phyloP scores from a whole-genome alignment of 169 alveolate species.

The Babesia bovis region DNA sequence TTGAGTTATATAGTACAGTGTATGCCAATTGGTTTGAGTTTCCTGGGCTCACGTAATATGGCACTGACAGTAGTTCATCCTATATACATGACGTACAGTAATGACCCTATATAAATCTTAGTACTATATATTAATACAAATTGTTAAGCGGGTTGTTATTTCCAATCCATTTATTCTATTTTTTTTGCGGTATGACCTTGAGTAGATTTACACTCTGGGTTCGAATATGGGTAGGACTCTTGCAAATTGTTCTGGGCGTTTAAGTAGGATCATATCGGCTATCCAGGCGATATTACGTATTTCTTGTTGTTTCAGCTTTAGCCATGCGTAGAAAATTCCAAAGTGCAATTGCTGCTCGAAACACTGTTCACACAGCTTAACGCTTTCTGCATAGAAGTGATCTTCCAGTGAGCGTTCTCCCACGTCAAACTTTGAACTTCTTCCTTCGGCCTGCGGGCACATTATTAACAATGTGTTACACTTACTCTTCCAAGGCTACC shows the following conservation, averaged over 20 bases:
- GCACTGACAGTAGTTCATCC: not conserved
- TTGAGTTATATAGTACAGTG: no score
- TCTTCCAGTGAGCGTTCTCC: slow-evolving; percentile 88
- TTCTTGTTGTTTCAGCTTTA: slow-evolving; percentile 96
- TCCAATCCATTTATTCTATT: no score
- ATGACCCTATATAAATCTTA: not conserved
- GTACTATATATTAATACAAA: not conserved
- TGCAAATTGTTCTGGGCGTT: slow-evolving; percentile 82
- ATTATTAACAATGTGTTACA: not conserved
- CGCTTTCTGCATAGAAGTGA: slow-evolving; percentile 92
- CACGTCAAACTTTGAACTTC: slow-evolving; percentile 39
- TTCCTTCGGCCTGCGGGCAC: slow-evolving; percentile 3
- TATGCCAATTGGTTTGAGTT: no score
- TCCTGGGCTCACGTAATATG: no score
- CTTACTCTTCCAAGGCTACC: slow-evolving; percentile 68
- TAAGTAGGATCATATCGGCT: slow-evolving; percentile 92
- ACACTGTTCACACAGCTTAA: slow-evolving; percentile 91
- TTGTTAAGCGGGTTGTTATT: not conserved
- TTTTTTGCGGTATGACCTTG: not conserved
- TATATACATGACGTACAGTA: not conserved
- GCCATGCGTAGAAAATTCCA: slow-evolving; percentile 97
- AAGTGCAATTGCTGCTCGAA: slow-evolving; percentile 95
- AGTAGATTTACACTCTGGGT: slow-evolving; percentile 28
- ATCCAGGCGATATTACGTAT: slow-evolving; percentile 96
- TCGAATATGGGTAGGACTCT: slow-evolving; percentile 83